These are phyloP conservation scores for Sugiyamaella grinbergsii DNA, from an alignment of 1,139 yeast species.

Conservation along the genomic window DNA sequence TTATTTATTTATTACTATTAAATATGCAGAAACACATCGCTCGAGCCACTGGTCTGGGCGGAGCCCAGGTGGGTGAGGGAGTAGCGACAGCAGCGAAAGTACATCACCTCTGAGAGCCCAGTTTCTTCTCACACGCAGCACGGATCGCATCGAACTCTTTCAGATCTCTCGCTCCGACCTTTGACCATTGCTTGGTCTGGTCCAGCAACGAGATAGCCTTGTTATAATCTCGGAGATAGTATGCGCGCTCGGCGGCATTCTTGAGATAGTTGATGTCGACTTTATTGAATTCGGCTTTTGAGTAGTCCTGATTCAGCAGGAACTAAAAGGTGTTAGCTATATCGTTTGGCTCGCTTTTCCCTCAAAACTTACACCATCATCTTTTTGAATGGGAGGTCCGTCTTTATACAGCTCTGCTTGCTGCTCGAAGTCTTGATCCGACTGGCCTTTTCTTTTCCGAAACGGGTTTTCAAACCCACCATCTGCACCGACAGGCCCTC, in stretches of 20 bases:
- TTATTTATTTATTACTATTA: too few species aligned
- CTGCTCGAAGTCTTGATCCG: slow-evolving; percentile 38
- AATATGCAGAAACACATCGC: too few species aligned
- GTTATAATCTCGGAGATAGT: slow-evolving; percentile 36
- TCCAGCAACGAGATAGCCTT: slow-evolving; percentile 36
- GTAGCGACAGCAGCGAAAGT: too few species aligned
- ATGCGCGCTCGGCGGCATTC: slow-evolving; percentile 43
- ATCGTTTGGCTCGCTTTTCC: background rate
- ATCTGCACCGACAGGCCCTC: background rate
- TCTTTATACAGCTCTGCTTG: slow-evolving; percentile 35
- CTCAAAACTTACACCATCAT: slow-evolving; percentile 18
- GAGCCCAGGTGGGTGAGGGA: background rate
- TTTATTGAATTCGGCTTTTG: slow-evolving; percentile 25
- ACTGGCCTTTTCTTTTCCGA: slow-evolving; percentile 38
- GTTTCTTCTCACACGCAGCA: slow-evolving; percentile 21
- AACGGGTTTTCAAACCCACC: slow-evolving; percentile 8
- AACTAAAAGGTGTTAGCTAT: slow-evolving; percentile 23
- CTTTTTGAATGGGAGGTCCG: slow-evolving; percentile 39
- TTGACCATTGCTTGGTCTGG: slow-evolving; percentile 27
- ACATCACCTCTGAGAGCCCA: too few species aligned
- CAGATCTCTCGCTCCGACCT: slow-evolving; percentile 24
- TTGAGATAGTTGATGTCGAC: slow-evolving; percentile 38
- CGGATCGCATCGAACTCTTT: slow-evolving; percentile 31
- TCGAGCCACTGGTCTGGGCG: background rate
- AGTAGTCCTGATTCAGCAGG: slow-evolving; percentile 28